Evolutionary conservation across 2,329 filamentous ascomycete genomes (phyloP), one percentile per base, ranked within the genome.

Genomic region (Pyricularia sp.): DNA sequence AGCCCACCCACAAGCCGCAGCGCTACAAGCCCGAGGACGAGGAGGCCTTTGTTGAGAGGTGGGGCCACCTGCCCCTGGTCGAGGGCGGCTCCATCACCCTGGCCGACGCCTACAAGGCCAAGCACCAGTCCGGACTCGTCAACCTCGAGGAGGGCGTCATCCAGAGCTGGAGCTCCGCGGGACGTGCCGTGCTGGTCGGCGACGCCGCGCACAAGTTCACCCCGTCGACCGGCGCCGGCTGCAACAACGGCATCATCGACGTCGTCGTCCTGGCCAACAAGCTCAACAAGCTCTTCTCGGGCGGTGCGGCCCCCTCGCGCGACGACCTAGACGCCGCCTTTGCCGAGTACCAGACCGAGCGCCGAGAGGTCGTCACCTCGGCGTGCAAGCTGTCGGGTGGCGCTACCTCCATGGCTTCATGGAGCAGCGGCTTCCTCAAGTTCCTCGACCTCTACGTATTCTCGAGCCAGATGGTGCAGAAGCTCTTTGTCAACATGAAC

Each of bases 121-220:
- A 49, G 22, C 60, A 16, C 26, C 26, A 59, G 35, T 57, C 62
- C 16, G 28, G 59, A 24, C 31, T 65, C 59, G 30, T 66, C 28
- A 64, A 66, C 30, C 40, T 65, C 13, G 66, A 66, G 59, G 66
- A 67, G 26, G 93, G 93, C 31, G 78, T 97, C 74, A 96, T 97
- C 81, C 97, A 97, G 84, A 87, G 90, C 71, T 97, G 93, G 93
- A 96, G 97, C 75, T 60, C 7, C 57, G 93, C 97, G 75, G 85
- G 93, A 67, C 93, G 93, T 62, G 97, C 65, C 33, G 66, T 67
- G 40, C 66, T 67, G 30, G 55, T 66, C 12, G 63, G 62, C 24
- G 66, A 67, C 64, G 35, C 66, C 22, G 60, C 63, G 19, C 59
- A 63, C 64, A 67, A 67, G 66, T 63, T 67, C 62, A 66, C 64